These are phyloP conservation scores for Aureobasidium subglaciale DNA, from an alignment of 2,329 filamentous ascomycete species.

Conservation along the genomic window DNA sequence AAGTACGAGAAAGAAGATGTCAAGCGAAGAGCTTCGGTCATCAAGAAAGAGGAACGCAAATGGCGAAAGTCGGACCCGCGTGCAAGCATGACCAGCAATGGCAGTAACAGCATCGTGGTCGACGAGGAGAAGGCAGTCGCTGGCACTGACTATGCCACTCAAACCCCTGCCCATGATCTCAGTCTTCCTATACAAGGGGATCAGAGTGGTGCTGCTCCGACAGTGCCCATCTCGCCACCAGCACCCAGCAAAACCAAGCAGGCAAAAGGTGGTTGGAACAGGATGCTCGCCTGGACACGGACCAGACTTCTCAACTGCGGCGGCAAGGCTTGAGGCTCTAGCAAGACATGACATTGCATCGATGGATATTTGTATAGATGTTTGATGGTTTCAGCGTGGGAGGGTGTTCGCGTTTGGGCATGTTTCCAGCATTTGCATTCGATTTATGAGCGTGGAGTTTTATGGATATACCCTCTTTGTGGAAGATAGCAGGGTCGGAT, in stretches of 20 bases:
- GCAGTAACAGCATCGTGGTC: constrained; percentile 13
- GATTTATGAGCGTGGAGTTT: constrained; percentile 15
- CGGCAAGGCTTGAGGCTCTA: neutral
- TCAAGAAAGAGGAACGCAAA: constrained; percentile 37
- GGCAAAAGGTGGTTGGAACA: constrained; percentile 43
- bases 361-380: neutral
- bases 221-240: constrained; percentile 19
- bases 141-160: constrained; percentile 33
- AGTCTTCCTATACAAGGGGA: constrained; percentile 26
- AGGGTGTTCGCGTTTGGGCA: neutral
- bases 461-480: constrained; percentile 13
- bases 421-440: constrained; percentile 7
- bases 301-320: constrained; percentile 48
- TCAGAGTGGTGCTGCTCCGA: constrained; percentile 27
- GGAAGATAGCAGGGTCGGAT: neutral
- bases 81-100: constrained; percentile 21
- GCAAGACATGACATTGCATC: neutral
- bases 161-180: constrained; percentile 28
- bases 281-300: constrained; percentile 51
- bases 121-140: constrained; percentile 23
- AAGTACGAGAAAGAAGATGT: constrained; percentile 47
- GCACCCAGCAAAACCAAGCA: constrained; percentile 26
- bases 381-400: neutral
- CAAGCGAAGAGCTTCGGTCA: constrained; percentile 39
- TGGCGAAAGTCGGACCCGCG: constrained; percentile 34